A percentile compares a stretch with the other conserved stretches of the same genome.
phyloP scores from a whole-genome alignment of 2,329 filamentous ascomycete genomes.

The Graphilbum fragrans region DNA sequence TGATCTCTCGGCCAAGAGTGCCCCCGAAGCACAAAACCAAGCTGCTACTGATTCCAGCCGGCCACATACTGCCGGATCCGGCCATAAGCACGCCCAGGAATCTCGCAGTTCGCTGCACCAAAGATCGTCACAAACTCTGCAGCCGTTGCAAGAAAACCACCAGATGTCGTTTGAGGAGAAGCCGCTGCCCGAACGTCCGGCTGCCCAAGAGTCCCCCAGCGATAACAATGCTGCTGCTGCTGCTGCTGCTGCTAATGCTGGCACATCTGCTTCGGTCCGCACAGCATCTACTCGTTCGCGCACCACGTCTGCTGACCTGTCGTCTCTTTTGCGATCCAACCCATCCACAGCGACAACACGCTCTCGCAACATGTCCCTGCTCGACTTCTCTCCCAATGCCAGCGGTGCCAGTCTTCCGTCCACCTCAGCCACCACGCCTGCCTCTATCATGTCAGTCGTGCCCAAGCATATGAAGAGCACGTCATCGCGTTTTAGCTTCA shows the following conservation, averaged over 20 bases:
- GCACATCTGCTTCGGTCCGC: slow-evolving; percentile 16
- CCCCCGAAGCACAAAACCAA: no score
- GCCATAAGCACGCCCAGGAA: not conserved
- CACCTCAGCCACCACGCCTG: slow-evolving; percentile 4
- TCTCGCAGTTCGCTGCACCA: not conserved
- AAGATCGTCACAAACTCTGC: slow-evolving; percentile 4
- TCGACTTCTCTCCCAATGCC: slow-evolving; percentile 32
- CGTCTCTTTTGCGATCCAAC: slow-evolving; percentile 14
- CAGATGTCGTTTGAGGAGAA: slow-evolving; percentile 12
- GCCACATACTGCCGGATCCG: not conserved
- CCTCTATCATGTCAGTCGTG: slow-evolving; percentile 28
- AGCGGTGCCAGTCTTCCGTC: slow-evolving; percentile 10
- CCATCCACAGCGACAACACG: slow-evolving; percentile 25
- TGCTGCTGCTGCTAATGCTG: no score
- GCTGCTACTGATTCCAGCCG: no score
- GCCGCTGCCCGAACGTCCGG: slow-evolving; percentile 10
- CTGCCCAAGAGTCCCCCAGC: slow-evolving; percentile 25
- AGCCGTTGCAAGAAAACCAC: slow-evolving; percentile 9
- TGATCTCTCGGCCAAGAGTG: no score
- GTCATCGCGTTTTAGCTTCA: slow-evolving; percentile 71
- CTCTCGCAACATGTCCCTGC: slow-evolving; percentile 41
- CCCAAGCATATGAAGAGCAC: slow-evolving; percentile 62
- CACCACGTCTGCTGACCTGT: slow-evolving; percentile 15
- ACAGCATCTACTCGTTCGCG: slow-evolving; percentile 22
- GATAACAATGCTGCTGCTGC: no score